Evolutionary conservation across 139 green algal species (phyloP).

Genomic region (Picochlorum sp.): DNA sequence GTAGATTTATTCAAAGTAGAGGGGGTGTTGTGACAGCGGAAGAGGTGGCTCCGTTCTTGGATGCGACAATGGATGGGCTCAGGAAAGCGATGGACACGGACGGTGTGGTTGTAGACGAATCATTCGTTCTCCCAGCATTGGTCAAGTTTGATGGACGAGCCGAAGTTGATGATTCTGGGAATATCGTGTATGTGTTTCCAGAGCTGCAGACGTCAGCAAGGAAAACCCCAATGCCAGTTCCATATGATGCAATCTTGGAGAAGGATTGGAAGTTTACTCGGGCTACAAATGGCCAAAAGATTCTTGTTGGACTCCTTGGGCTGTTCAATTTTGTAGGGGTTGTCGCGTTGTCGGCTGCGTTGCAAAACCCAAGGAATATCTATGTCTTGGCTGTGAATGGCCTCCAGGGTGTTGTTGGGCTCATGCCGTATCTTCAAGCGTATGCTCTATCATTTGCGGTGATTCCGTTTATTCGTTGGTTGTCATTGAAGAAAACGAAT

Average conservation of each 20-base stretch:
- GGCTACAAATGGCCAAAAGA: constrained; percentile 43
- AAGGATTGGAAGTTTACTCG: constrained; percentile 28
- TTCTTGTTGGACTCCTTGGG: constrained; percentile 50
- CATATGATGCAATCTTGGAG: constrained; percentile 11
- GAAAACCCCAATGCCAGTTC: not conserved
- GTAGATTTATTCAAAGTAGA: constrained; percentile 40
- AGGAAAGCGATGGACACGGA: not conserved
- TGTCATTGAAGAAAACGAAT: constrained; percentile 49
- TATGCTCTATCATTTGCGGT: constrained; percentile 87
- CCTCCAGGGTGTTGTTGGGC: constrained; percentile 29
- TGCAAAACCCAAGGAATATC: constrained; percentile 33
- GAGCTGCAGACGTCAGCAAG: constrained; percentile 46
- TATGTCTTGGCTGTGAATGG: constrained; percentile 30
- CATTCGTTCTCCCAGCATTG: constrained; percentile 84
- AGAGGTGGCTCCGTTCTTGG: constrained; percentile 87
- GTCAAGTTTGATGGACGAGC: constrained; percentile 71
- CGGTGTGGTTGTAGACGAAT: constrained; percentile 44
- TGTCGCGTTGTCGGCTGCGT: constrained; percentile 39
- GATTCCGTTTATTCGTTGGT: constrained; percentile 61
- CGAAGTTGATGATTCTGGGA: constrained; percentile 71
- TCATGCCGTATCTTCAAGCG: constrained; percentile 48
- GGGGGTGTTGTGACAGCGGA: constrained; percentile 88
- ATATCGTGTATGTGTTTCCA: constrained; percentile 86
- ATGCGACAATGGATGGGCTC: constrained; percentile 33
- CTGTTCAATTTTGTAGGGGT: constrained; percentile 82